Evolutionary conservation across 2,329 filamentous ascomycete species (phyloP), one percentile per base, ranked within the genome.

Genomic region (Fusarium gaditjirri): DNA sequence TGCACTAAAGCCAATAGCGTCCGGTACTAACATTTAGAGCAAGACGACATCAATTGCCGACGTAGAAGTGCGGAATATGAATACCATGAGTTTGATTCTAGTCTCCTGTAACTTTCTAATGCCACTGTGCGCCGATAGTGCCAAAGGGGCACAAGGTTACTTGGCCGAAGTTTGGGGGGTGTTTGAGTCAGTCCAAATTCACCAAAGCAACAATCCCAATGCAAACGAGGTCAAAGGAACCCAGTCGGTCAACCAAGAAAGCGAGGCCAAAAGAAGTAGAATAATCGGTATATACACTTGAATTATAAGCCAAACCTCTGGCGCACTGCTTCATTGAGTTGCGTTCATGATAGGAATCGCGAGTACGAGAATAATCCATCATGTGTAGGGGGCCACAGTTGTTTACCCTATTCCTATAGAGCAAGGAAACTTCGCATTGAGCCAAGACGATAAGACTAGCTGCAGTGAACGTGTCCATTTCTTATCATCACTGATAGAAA

Each of bases 261-360:
- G 16, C 11, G 3, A 49, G 2, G n/a, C 0, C 5, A 33, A 10
- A 4, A 5, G 4, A 33, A 33, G 16, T 7, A 33, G 11, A 10
- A 19, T 3, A 9, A 6, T 19, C 10, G 6, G 16, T 7, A 7
- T 4, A 23, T 0, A 2, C 8, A 3, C 8, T 19, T 14, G 8
- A 10, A 19, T 14, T 13, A 8, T 5, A 5, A 19, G 8, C 11
- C 5, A 6, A 10, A 11, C n/a, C 8, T n/a, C n/a, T 7, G 13
- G 2, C 14, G 5, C 3, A 6, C 21, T n/a, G 9, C 4, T 17
- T 12, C 10, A 3, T 6, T 19, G 19, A 29, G 8, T 9, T 13
- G 23, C 4, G 17, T 44, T 16, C 2, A 8, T 11, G 10, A 9
- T 10, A 21, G 19, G 4, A 5, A 14, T 19, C 27, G 4, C 6